Base-by-base conservation (phyloP, 148 eudicot genomes). In the Dianthus caryophyllus region DNA sequence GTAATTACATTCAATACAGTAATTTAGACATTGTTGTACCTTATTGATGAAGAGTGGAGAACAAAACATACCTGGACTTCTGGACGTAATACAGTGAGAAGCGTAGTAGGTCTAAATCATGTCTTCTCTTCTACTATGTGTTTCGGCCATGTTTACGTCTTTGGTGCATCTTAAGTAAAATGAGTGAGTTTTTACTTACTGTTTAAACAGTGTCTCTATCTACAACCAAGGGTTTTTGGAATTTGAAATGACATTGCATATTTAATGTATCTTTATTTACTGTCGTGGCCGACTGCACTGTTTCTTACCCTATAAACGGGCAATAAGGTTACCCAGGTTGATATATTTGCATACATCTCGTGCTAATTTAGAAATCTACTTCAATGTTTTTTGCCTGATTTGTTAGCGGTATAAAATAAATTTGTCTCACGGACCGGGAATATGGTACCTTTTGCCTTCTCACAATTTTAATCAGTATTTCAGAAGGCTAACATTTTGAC, bases 1-100 rank as follows among this genome's bases (percentile, higher is more conserved):
- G 97, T 94, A 90, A 18, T 36, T 22, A 20, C 52, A 18, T 64
- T 64, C 26, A 61, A 30, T 50, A 14, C 20, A 49, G 17, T 49
- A 16, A 9, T 49, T 5, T 6, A 53, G 57, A 50, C 25, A 3
- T 9, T 7, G 22, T 56, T 11, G 36, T 56, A 26, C 61, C 17
- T 27, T 26, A 26, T 38, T 3, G 6, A 17, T 15, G 17, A 47
- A 15, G 17, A 47, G 17, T 18, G n/a, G 39, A 51, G 56, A 56
- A 47, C 24, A 53, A 56, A 56, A 9, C 29, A 12, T 8, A 49
- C 5, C 2, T 3, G 6, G 6, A 49, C 53, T 5, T 0, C 2
- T 17, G 21, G 21, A 47, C 50, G 17, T 47, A 14, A 47, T 47
- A 12, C 50, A 47, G 5, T 47, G n/a, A 47, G 50, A 47, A 12